Evolutionary conservation across 805 yeast species (phyloP).

Genomic region (Starmera caribaea): DNA sequence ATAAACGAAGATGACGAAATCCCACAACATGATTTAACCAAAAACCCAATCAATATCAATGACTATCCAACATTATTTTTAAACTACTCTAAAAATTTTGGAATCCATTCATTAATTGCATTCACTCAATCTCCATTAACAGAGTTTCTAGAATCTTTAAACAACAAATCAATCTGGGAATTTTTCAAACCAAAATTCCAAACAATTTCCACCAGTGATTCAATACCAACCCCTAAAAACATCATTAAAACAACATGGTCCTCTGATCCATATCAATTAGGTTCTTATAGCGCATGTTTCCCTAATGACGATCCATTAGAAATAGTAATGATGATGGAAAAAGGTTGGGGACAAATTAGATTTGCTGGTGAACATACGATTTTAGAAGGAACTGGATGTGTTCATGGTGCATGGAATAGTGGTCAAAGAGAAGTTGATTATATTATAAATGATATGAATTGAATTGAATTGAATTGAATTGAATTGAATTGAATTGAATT

Average conservation of each 20-base stretch:
- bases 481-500: too few species aligned
- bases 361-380: slow-evolving; percentile 92
- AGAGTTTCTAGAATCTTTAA: slow-evolving; percentile 39
- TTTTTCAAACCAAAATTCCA: slow-evolving; percentile 38
- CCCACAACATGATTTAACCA: background rate
- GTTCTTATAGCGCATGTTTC: slow-evolving; percentile 69
- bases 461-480: too few species aligned
- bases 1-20: slow-evolving; percentile 1
- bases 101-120: slow-evolving; percentile 47
- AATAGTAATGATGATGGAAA: slow-evolving; percentile 47
- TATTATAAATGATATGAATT: slow-evolving; percentile 15
- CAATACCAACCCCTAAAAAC: slow-evolving; percentile 28
- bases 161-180: slow-evolving; percentile 40
- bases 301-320: slow-evolving; percentile 65
- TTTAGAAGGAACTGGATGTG: slow-evolving; percentile 84
- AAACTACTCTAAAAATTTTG: slow-evolving; percentile 42
- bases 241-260: slow-evolving; percentile 67
- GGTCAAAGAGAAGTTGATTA: slow-evolving; percentile 49
- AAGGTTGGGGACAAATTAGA: slow-evolving; percentile 50
- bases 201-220: slow-evolving; percentile 12
- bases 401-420: slow-evolving; percentile 82
- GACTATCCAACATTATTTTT: slow-evolving; percentile 52
- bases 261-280: slow-evolving; percentile 63
- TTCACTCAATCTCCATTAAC: slow-evolving; percentile 71
- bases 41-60: slow-evolving; percentile 33